These are phyloP conservation scores for Wickerhamomyces rabaulensis DNA, from an alignment of 805 yeast species.

Conservation along the genomic window DNA sequence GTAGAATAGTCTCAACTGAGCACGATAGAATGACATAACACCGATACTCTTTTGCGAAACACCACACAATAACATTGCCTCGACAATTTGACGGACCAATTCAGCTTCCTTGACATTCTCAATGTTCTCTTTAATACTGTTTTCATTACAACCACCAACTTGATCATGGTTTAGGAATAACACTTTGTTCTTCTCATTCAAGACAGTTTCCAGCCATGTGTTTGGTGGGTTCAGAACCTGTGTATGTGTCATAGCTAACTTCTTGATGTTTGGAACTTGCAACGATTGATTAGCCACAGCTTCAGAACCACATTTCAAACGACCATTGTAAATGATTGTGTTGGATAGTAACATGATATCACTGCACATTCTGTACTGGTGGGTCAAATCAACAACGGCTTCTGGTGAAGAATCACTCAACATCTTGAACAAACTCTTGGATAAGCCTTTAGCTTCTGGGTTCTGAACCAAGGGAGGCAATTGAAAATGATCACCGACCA, in stretches of 20 bases:
- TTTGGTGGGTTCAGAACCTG: not conserved
- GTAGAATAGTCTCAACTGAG: slow-evolving; percentile 58
- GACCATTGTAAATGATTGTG: slow-evolving; percentile 67
- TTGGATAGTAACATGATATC: slow-evolving; percentile 86
- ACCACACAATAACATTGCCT: slow-evolving; percentile 54
- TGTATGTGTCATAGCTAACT: slow-evolving; percentile 4
- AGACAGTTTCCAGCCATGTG: slow-evolving; percentile 53
- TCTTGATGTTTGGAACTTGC: slow-evolving; percentile 35
- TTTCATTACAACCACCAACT: slow-evolving; percentile 50
- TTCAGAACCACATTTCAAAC: slow-evolving; percentile 69
- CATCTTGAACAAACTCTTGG: slow-evolving; percentile 68
- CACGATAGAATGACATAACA: slow-evolving; percentile 82
- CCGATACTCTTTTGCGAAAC: slow-evolving; percentile 62
- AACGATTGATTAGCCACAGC: slow-evolving; percentile 57
- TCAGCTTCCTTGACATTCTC: slow-evolving; percentile 72
- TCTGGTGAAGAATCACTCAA: slow-evolving; percentile 70
- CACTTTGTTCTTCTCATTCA: slow-evolving; percentile 56
- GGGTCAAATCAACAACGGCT: slow-evolving; percentile 68
- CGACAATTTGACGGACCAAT: slow-evolving; percentile 57
- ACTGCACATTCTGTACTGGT: slow-evolving; percentile 88
- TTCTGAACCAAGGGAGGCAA: slow-evolving; percentile 82
- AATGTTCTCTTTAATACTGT: slow-evolving; percentile 55
- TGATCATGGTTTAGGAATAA: slow-evolving; percentile 76
- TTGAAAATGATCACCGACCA: slow-evolving; percentile 97
- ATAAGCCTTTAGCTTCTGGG: slow-evolving; percentile 62